A percentile compares a stretch with the other conserved stretches of the same genome.
Evolutionary conservation across 192 early-diverging fungal species (phyloP).

Genomic region (Allomyces macrogynus): DNA sequence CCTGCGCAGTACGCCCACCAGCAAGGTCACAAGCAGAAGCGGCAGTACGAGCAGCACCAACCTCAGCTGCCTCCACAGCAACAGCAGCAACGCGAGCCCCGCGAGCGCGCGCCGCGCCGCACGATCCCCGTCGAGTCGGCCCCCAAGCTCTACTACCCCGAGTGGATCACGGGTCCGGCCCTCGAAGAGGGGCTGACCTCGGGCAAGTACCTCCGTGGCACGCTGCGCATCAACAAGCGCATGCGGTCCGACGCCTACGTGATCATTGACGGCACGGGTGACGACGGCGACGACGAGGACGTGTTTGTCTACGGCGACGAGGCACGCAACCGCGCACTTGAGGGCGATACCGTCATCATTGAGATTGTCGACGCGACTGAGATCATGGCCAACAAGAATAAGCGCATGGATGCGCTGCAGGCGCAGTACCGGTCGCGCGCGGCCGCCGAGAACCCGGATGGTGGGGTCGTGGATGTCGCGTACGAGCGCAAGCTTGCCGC

Average conservation of each 20-base stretch:
- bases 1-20: no score
- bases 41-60: neutral
- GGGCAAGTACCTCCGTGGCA: constrained; percentile 42
- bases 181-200: constrained; percentile 10
- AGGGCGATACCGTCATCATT: constrained; percentile 67
- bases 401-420: constrained; percentile 34
- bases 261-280: constrained; percentile 33
- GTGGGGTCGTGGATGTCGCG: constrained; percentile 25
- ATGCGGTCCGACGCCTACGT: constrained; percentile 78
- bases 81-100: neutral
- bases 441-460: constrained; percentile 24
- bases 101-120: neutral
- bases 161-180: neutral
- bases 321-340: constrained; percentile 62
- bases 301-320: constrained; percentile 55
- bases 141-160: neutral
- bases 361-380: constrained; percentile 47
- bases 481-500: constrained; percentile 27
- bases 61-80: neutral
- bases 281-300: constrained; percentile 26
- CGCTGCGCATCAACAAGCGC: constrained; percentile 65
- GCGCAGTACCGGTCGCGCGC: constrained; percentile 22
- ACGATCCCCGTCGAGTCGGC: no score
- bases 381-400: constrained; percentile 27
- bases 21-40: no score